These are phyloP conservation scores for Dissoconium aciculare DNA, from an alignment of 2,329 filamentous ascomycete species.

Conservation along the genomic window DNA sequence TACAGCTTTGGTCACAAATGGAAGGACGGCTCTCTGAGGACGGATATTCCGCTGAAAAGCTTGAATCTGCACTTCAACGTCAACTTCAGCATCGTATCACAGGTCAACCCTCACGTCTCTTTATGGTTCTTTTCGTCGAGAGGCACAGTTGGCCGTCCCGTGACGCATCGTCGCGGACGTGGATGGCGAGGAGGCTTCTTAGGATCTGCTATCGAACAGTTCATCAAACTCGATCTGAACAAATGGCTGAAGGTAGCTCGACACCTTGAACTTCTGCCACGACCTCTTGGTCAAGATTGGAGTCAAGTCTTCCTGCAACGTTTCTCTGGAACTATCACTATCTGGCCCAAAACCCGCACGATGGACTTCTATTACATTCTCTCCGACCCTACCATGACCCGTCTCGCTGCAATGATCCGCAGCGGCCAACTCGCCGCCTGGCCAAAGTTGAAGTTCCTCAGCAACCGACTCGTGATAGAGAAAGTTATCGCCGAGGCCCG, in stretches of 20 bases:
- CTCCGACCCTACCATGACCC: slow-evolving; percentile 59
- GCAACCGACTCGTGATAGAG: slow-evolving; percentile 76
- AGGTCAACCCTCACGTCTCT: slow-evolving; percentile 94
- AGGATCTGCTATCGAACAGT: slow-evolving; percentile 82
- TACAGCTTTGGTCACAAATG: slow-evolving; percentile 98
- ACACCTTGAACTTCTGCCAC: slow-evolving; percentile 78
- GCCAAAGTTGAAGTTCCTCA: slow-evolving; percentile 80
- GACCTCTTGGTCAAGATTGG: slow-evolving; percentile 90
- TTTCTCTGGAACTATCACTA: slow-evolving; percentile 87
- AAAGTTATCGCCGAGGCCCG: slow-evolving; percentile 46
- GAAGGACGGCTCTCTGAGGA: slow-evolving; percentile 91
- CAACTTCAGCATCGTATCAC: slow-evolving; percentile 80
- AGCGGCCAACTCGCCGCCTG: slow-evolving; percentile 81
- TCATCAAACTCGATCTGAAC: slow-evolving; percentile 86
- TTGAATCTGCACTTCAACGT: slow-evolving; percentile 97
- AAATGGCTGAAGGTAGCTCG: slow-evolving; percentile 96
- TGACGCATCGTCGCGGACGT: slow-evolving; percentile 81
- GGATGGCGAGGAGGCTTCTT: slow-evolving; percentile 95
- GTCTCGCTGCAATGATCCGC: slow-evolving; percentile 76
- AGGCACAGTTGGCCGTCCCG: slow-evolving; percentile 78
- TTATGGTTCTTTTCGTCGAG: slow-evolving; percentile 97
- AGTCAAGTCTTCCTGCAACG: slow-evolving; percentile 90
- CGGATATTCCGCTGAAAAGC: slow-evolving; percentile 87
- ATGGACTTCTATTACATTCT: slow-evolving; percentile 80
- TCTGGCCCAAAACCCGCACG: slow-evolving; percentile 72